A percentile compares a stretch with the other conserved stretches of the same genome.
These are phyloP conservation scores for Penicillium sp. DNA, from an alignment of 2,329 filamentous ascomycete species.

Conservation along the genomic window DNA sequence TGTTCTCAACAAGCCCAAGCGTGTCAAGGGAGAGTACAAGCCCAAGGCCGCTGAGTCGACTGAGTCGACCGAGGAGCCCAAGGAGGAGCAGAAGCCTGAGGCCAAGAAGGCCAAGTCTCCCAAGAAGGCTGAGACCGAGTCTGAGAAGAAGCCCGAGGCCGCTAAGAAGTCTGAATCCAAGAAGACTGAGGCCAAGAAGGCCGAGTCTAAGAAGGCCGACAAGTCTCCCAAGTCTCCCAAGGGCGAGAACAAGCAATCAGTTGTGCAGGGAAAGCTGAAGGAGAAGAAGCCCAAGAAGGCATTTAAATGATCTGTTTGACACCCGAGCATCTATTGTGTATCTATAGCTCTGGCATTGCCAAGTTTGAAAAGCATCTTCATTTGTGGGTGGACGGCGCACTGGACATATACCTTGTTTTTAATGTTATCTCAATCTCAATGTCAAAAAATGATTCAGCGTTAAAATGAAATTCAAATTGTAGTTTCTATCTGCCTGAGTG, in stretches of 20 bases:
- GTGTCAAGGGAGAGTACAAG: constrained; percentile 21
- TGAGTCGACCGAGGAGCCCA: constrained; percentile 22
- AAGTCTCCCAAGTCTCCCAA: neutral
- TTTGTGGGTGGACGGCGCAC: constrained; percentile 25
- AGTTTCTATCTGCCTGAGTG: constrained; percentile 6
- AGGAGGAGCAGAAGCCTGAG: constrained; percentile 20
- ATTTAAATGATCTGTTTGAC: constrained; percentile 26
- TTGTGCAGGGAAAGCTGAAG: constrained; percentile 16
- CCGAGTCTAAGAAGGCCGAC: constrained; percentile 12
- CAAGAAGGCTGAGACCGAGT: constrained; percentile 10
- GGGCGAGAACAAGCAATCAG: constrained; percentile 7
- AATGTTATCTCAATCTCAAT: constrained; percentile 8
- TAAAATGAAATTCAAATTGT: neutral
- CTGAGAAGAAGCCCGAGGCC: constrained; percentile 2
- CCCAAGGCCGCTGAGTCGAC: constrained; percentile 16
- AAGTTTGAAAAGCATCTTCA: constrained; percentile 27
- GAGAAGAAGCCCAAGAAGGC: constrained; percentile 31
- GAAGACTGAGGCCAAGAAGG: neutral
- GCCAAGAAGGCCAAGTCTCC: constrained; percentile 2
- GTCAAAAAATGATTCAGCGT: constrained; percentile 3
- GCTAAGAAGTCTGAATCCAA: constrained; percentile 18
- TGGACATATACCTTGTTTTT: constrained; percentile 29
- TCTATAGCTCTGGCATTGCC: constrained; percentile 23
- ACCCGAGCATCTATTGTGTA: constrained; percentile 17
- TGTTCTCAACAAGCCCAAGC: constrained; percentile 43